phyloP scores from a whole-genome alignment of 2,329 filamentous ascomycete species.

The Curvularia eragrostidis region DNA sequence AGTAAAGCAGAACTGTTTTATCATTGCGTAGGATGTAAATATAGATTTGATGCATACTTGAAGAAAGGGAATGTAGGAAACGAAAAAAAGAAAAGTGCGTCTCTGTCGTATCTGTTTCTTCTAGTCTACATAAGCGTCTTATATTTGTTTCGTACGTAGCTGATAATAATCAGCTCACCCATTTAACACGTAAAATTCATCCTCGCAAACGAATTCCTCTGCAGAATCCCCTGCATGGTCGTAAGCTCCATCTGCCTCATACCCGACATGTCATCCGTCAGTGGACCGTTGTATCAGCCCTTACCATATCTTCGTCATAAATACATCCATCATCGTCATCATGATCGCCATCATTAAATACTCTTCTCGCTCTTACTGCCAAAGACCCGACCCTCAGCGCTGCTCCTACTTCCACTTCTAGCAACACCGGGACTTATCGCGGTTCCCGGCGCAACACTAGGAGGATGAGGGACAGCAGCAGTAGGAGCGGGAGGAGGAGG shows the following conservation, averaged over 20 bases:
- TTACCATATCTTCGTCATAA: neutral
- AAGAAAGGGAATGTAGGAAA: no score
- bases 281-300: neutral
- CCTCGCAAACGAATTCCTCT: no score
- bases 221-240: neutral
- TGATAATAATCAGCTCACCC: no score
- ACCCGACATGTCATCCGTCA: neutral
- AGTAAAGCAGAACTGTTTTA: no score
- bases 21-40: no score
- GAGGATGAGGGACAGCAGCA: neutral
- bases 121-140: no score
- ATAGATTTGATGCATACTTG: no score
- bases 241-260: neutral
- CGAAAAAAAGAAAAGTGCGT: no score
- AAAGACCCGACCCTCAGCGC: constrained; percentile 6
- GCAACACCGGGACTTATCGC: neutral
- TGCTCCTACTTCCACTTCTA: neutral
- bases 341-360: constrained; percentile 3
- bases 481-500: neutral
- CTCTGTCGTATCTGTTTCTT: no score
- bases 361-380: constrained; percentile 12
- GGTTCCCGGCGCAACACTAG: neutral
- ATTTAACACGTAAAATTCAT: no score
- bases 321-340: neutral
- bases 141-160: no score